A percentile compares a stretch with the other conserved stretches of the same genome.
Conservation (phyloP, 73 alveolate species). For the Tetrahymena malaccensis region DNA sequence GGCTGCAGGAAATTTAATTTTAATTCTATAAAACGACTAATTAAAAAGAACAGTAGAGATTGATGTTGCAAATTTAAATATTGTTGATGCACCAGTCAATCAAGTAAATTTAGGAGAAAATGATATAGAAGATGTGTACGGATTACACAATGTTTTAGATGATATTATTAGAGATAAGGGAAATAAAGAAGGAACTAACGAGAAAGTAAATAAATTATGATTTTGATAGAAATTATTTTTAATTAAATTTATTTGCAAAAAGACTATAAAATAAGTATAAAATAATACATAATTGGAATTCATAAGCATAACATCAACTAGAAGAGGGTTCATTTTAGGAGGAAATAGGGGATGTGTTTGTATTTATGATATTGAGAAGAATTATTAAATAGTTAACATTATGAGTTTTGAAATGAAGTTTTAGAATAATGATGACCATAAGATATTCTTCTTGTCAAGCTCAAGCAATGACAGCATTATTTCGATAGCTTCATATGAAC, state of each 20-base stretch:
- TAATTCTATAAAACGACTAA: constrained; percentile 21
- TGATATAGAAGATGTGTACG: constrained; percentile 20
- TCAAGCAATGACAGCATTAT: constrained; percentile 13
- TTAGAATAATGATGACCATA: constrained; percentile 29
- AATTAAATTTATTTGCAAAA: neutral
- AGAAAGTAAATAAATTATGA: constrained; percentile 7
- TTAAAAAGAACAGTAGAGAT: constrained; percentile 26
- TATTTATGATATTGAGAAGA: constrained; percentile 33
- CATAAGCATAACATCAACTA: constrained; percentile 17
- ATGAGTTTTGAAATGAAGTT: constrained; percentile 35
- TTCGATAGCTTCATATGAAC: constrained; percentile 9
- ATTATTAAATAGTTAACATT: constrained; percentile 6
- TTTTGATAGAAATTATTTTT: neutral
- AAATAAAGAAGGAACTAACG: constrained; percentile 1
- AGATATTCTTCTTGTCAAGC: constrained; percentile 15
- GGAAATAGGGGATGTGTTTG: constrained; percentile 33
- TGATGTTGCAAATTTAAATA: constrained; percentile 32
- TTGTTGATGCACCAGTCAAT: constrained; percentile 35
- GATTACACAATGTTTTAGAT: constrained; percentile 22
- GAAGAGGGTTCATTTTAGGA: constrained; percentile 36
- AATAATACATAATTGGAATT: constrained; percentile 6
- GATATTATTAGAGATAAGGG: constrained; percentile 31
- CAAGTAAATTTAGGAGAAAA: constrained; percentile 32
- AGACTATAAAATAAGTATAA: neutral
- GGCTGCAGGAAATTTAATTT: constrained; percentile 28